These are phyloP conservation scores for Podaxis carcinomalis DNA, from an alignment of 768 basidiomycete genomes.

Conservation along the genomic window DNA sequence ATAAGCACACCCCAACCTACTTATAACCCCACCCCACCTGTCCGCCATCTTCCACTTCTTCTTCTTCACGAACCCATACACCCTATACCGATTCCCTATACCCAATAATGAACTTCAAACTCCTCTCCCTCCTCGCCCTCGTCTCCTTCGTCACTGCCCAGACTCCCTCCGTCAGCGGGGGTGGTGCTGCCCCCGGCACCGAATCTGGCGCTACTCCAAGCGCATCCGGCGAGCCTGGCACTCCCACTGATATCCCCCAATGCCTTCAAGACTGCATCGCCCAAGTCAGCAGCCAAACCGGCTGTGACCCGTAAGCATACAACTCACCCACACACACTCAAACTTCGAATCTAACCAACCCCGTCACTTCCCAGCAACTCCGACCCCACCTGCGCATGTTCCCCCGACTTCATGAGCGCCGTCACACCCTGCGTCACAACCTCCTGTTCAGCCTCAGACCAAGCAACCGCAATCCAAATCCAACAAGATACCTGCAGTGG, in stretches of 20 bases:
- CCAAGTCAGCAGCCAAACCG: not conserved
- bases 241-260: not conserved
- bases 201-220: not conserved
- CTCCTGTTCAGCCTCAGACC: not conserved
- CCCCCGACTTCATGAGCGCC: not conserved
- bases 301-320: constrained; percentile 2
- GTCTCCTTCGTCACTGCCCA: constrained; percentile 4
- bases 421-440: not conserved
- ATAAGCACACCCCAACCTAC: not conserved
- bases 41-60: not conserved
- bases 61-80: not conserved
- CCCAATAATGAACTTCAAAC: constrained; percentile 5
- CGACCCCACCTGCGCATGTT: not conserved
- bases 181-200: not conserved
- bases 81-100: not conserved
- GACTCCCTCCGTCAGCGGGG: not conserved
- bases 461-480: not conserved
- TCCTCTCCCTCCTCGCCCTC: constrained; percentile 3
- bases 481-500: not conserved
- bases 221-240: not conserved
- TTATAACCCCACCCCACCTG: not conserved
- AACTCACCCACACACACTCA: no score
- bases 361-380: not conserved
- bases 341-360: not conserved
- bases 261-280: not conserved